phyloP scores from a whole-genome alignment of 2,329 filamentous ascomycete genomes.

The Fusarium fracticaudum region DNA sequence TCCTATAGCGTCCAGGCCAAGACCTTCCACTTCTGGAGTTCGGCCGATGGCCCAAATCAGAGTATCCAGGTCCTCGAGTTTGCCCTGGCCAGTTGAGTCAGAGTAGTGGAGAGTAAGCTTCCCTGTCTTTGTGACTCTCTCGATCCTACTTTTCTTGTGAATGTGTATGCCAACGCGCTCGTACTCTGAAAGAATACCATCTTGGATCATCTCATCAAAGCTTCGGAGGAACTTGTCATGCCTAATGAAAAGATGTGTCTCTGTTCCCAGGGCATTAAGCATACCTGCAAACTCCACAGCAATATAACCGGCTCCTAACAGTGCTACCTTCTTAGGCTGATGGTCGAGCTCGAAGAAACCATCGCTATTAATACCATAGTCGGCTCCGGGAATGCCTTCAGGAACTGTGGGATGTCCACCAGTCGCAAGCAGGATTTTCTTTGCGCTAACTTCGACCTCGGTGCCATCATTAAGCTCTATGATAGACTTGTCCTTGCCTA shows the following conservation, averaged over 20 bases:
- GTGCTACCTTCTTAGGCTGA: not conserved
- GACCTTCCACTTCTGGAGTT: not conserved
- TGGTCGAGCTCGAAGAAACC: not conserved
- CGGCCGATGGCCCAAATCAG: not conserved
- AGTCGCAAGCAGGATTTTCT: not conserved
- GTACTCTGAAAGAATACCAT: not conserved
- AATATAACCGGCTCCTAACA: not conserved
- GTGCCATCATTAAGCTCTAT: not conserved
- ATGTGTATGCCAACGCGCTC: not conserved
- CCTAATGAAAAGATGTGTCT: not conserved
- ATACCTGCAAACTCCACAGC: not conserved
- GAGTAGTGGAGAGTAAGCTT: not conserved
- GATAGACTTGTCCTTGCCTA: not conserved
- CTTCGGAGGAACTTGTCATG: not conserved
- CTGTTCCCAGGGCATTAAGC: not conserved
- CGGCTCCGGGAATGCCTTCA: not conserved
- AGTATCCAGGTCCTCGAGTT: not conserved
- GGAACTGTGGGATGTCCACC: not conserved
- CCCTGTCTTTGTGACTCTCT: not conserved
- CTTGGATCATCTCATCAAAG: not conserved
- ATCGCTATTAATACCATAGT: not conserved
- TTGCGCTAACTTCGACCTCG: not conserved
- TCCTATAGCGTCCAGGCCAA: rapidly evolving
- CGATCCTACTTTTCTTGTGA: not conserved
- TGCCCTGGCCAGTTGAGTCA: not conserved